Percentiles rank a stretch among this genome's conserved stretches.
Conservation (phyloP, 805 yeast species). For the Yamadazyma laniorum region DNA sequence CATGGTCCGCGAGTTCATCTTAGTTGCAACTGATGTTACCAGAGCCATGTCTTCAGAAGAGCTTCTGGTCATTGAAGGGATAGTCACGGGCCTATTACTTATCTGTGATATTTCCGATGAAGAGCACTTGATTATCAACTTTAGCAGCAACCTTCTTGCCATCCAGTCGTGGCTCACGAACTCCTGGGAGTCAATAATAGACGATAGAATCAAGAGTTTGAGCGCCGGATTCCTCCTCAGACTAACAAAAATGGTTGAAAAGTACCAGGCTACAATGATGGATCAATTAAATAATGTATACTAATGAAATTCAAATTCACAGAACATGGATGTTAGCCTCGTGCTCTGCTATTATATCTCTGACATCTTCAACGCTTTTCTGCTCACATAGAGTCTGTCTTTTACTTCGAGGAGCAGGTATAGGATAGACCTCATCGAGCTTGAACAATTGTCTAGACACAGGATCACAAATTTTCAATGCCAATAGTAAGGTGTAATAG, state of each 20-base stretch:
- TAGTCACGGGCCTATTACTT: conserved; percentile 36
- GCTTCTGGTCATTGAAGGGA: conserved; percentile 35
- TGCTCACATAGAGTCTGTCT: background rate
- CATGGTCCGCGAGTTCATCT: conserved; percentile 55
- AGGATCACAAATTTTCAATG: conserved; percentile 6
- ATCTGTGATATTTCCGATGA: conserved; percentile 35
- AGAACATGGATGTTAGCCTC: background rate
- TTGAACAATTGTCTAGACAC: background rate
- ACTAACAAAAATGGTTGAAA: conserved; percentile 22
- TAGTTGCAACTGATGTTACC: conserved; percentile 27
- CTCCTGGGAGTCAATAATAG: conserved; percentile 37
- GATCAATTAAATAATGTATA: conserved; percentile 30
- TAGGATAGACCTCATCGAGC: conserved; percentile 1
- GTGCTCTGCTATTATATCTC: conserved; percentile 2
- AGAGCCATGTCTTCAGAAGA: conserved; percentile 23
- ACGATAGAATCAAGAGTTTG: conserved; percentile 34
- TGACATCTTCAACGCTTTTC: background rate
- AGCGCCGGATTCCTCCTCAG: conserved; percentile 41
- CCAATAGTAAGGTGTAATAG: conserved; percentile 52
- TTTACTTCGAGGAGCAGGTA: background rate
- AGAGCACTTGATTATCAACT: conserved; percentile 21
- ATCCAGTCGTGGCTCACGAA: conserved; percentile 27
- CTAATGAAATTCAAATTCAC: conserved; percentile 9
- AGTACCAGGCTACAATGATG: conserved; percentile 28
- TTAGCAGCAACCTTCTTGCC: conserved; percentile 19